Percentiles rank a stretch among this genome's conserved stretches.
Conservation (phyloP, 768 basidiomycete genomes). For the Boletus patriciae region DNA sequence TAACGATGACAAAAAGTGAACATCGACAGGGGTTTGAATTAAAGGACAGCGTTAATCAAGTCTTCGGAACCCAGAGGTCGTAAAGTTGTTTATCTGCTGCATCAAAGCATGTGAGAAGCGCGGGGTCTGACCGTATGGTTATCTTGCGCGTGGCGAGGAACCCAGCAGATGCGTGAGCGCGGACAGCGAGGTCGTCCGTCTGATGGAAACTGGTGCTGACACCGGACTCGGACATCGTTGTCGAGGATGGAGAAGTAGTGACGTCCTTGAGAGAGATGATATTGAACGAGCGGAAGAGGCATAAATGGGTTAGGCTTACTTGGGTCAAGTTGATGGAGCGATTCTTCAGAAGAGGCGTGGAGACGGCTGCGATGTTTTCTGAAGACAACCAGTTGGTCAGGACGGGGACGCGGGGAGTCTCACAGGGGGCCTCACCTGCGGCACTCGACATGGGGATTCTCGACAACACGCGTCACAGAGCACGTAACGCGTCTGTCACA, state of each 20-base stretch:
- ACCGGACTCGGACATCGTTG: constrained; percentile 32
- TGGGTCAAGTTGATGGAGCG: constrained; percentile 13
- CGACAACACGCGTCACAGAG: constrained; percentile 16
- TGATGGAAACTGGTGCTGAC: constrained; percentile 23
- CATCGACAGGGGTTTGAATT: not conserved
- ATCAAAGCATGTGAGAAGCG: constrained; percentile 73
- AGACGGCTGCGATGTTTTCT: constrained; percentile 5
- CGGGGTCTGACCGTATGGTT: constrained; percentile 61
- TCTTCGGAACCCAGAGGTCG: constrained; percentile 65
- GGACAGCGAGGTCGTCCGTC: constrained; percentile 20
- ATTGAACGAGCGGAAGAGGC: not conserved
- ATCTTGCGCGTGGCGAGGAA: constrained; percentile 38
- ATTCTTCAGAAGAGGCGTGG: constrained; percentile 16
- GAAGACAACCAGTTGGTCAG: not conserved
- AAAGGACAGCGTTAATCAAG: constrained; percentile 8
- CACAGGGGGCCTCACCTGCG: constrained; percentile 12
- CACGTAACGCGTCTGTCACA: constrained; percentile 31
- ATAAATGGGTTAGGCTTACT: constrained; percentile 9
- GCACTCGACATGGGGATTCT: constrained; percentile 9
- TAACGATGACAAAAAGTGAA: not conserved
- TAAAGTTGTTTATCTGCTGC: constrained; percentile 74
- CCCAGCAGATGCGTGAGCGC: constrained; percentile 17
- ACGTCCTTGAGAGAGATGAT: constrained; percentile 12
- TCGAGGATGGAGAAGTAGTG: constrained; percentile 29
- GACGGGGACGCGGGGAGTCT: not conserved